Base-by-base conservation (phyloP, 2,329 filamentous ascomycete genomes). In the Fusarium multiceps region DNA sequence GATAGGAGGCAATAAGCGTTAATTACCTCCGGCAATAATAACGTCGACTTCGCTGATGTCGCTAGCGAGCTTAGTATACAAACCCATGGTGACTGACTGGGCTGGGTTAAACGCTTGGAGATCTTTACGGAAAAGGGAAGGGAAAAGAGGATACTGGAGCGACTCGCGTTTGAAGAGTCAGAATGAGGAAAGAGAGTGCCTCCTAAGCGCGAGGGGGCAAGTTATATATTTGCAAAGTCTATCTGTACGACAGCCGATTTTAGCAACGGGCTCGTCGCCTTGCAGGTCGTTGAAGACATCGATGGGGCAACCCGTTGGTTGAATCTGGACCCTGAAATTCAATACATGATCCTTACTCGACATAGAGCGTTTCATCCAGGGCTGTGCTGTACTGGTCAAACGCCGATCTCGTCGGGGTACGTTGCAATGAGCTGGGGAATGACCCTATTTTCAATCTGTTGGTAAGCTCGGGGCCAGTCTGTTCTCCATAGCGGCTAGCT, bases 21-120 rank as follows among this genome's bases (percentile, higher is more conserved):
- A 25, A n/a, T 23, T 27, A 71, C 68, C 68, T 71, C 68, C 68
- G 13, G 68, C 68, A 11, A 71, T 71, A n/a, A 71, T 72, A 25
- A 71, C 60, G 14, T 71, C 68, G 18, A 71, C 68, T 30, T 72
- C 68, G 46, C 58, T 53, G 32, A 71, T 71, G 23, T 69, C 55
- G 50, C 66, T 63, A 32, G 68, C 68, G 23, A 71, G 68, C 37
- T 72, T 72, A 13, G 66, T 65, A 30, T 72, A 62, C 8, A 72
- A 27, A 12, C 69, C 69, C 69, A 72, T 72, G 54, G 27, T 63
- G 23, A 28, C 23, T 21, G 30, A n/a, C 6, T 21, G 5, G 34
- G 34, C 34, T 37, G 12, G 18, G 18, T n/a, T 11, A 37, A 37
- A n/a, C 18, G 34, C 18, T 66, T 25, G 63, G 14, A 6, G 43